A percentile compares a stretch with the other conserved stretches of the same genome.
phyloP scores from a whole-genome alignment of 768 basidiomycete genomes.

The Fomitopsis serialis region DNA sequence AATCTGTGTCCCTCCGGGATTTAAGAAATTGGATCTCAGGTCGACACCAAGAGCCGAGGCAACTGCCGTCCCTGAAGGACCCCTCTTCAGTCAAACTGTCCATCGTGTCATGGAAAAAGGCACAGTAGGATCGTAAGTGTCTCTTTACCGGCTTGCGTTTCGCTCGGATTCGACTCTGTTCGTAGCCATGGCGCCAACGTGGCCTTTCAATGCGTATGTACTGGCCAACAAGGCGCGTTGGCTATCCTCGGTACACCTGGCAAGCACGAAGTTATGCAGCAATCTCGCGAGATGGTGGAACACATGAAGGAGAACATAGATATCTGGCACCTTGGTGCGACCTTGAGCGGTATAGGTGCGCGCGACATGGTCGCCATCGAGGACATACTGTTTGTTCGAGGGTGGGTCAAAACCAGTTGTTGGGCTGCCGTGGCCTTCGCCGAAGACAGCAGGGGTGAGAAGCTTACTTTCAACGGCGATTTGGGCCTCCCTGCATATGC shows the following conservation, averaged over 20 bases:
- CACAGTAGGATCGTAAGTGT: constrained; percentile 2
- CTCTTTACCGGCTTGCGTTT: neutral
- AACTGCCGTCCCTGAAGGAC: neutral
- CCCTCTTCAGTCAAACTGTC: constrained; percentile 4
- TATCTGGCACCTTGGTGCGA: constrained; percentile 6
- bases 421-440: constrained; percentile 13
- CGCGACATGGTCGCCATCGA: neutral
- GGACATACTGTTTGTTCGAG: constrained; percentile 10
- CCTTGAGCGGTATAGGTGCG: neutral
- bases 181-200: constrained; percentile 2
- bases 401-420: constrained; percentile 11
- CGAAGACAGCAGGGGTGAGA: neutral
- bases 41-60: neutral
- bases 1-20: constrained; percentile 1
- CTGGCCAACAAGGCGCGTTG: constrained; percentile 14
- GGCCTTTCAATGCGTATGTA: constrained; percentile 10
- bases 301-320: constrained; percentile 9
- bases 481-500: neutral
- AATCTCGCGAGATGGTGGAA: neutral
- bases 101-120: neutral
- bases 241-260: constrained; percentile 2
- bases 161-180: neutral
- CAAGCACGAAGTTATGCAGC: neutral
- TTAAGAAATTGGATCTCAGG: neutral
- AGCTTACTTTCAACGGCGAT: constrained; percentile 2